Evolutionary conservation across 208 protist species (phyloP).

Genomic region (Plasmodiophora brassicae): DNA sequence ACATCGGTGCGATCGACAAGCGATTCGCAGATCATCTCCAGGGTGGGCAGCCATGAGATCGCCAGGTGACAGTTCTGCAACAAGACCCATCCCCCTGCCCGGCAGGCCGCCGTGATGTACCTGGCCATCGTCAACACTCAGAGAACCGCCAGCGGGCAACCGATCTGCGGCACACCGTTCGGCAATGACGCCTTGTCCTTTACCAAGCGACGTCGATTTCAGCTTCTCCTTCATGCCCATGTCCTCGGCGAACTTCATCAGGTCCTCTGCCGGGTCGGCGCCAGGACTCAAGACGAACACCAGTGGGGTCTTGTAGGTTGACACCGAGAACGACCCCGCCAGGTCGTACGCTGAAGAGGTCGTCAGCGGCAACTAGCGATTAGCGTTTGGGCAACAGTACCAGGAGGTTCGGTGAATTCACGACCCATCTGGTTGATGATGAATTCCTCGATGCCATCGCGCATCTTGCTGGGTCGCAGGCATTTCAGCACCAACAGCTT

Average conservation of each 20-base stretch:
- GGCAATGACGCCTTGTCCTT: conserved; percentile 92
- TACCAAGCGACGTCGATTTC: conserved; percentile 89
- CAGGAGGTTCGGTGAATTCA: conserved; percentile 85
- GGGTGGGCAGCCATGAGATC: conserved; percentile 90
- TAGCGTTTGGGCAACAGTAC: neutral
- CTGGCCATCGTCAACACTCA: conserved; percentile 62
- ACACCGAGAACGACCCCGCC: conserved; percentile 82
- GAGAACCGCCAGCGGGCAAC: neutral
- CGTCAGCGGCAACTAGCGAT: neutral
- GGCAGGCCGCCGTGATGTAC: conserved; percentile 69
- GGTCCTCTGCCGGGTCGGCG: conserved; percentile 88
- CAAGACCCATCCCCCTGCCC: conserved; percentile 81
- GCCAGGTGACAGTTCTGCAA: conserved; percentile 96
- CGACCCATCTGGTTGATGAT: conserved; percentile 79
- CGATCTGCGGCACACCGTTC: conserved; percentile 63
- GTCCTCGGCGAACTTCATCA: conserved; percentile 89
- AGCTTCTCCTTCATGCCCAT: conserved; percentile 90
- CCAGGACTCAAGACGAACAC: conserved; percentile 97
- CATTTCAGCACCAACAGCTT: conserved; percentile 86
- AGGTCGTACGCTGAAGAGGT: conserved; percentile 79
- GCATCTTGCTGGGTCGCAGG: conserved; percentile 92
- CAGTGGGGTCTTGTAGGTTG: conserved; percentile 78
- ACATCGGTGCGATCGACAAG: conserved; percentile 70
- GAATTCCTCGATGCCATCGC: conserved; percentile 86
- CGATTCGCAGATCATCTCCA: conserved; percentile 88